Percentiles rank a stretch among this genome's conserved stretches.
Evolutionary conservation across 1,139 yeast species (phyloP).

Genomic region (Diutina rugosa): DNA sequence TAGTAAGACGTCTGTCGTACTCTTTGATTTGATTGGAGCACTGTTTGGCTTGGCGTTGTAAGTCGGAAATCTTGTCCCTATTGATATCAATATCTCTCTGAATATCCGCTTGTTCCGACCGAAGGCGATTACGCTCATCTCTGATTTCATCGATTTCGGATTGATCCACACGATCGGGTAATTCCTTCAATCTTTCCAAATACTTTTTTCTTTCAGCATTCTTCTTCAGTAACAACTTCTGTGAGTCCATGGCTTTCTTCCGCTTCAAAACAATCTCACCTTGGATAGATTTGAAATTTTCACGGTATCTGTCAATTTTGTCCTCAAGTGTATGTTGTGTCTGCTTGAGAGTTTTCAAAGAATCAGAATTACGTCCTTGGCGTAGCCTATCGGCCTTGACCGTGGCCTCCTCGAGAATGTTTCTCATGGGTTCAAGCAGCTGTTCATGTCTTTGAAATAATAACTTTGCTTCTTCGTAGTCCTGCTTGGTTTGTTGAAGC

Average conservation of each 20-base stretch:
- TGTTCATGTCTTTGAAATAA: constrained; percentile 17
- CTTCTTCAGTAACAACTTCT: background rate
- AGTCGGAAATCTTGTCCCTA: constrained; percentile 3
- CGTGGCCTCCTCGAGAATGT: constrained; percentile 7
- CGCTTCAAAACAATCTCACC: background rate
- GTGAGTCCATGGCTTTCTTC: background rate
- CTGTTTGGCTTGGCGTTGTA: constrained; percentile 6
- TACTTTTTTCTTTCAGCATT: background rate
- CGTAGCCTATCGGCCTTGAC: constrained; percentile 5
- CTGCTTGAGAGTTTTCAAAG: background rate
- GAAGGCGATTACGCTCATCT: constrained; percentile 7
- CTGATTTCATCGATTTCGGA: constrained; percentile 8
- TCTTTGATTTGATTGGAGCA: background rate
- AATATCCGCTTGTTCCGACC: constrained; percentile 7
- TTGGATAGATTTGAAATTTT: constrained; percentile 6
- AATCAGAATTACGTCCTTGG: constrained; percentile 5
- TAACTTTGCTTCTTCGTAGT: constrained; percentile 26
- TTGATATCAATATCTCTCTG: constrained; percentile 1
- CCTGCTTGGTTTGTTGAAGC: constrained; percentile 24
- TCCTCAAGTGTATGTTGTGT: background rate
- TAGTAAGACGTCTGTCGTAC: background rate
- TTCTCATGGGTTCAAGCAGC: constrained; percentile 19
- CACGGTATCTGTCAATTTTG: constrained; percentile 6
- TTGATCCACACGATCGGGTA: background rate
- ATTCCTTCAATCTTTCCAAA: background rate